A percentile compares a stretch with the other conserved stretches of the same genome.
phyloP scores from a whole-genome alignment of 768 basidiomycete genomes.

The Lanmaoa pseudosensibilis region DNA sequence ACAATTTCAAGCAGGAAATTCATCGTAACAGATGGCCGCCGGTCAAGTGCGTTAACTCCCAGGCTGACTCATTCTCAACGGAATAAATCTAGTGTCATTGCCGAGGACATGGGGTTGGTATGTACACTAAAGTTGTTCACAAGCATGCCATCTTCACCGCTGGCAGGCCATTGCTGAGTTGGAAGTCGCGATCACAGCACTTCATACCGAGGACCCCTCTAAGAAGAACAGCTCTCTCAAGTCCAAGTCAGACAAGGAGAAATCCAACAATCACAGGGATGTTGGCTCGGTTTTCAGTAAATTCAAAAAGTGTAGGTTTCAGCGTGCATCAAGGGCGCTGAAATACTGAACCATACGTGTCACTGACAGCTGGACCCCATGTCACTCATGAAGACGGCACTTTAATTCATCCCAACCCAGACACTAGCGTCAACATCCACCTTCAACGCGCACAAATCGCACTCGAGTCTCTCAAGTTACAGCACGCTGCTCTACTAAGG shows the following conservation, averaged over 20 bases:
- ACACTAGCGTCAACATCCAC: slow-evolving; percentile 20
- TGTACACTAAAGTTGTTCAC: slow-evolving; percentile 24
- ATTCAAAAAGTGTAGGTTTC: slow-evolving; percentile 57
- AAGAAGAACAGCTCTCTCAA: slow-evolving; percentile 38
- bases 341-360: slow-evolving; percentile 1
- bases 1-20: slow-evolving; percentile 52
- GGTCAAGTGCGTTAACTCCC: slow-evolving; percentile 38
- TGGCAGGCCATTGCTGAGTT: slow-evolving; percentile 58
- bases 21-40: slow-evolving; percentile 41
- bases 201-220: slow-evolving; percentile 41
- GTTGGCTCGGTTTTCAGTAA: slow-evolving; percentile 48
- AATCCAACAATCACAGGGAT: slow-evolving; percentile 35
- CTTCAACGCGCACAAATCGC: slow-evolving; percentile 48
- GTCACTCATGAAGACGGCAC: slow-evolving; percentile 30
- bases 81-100: slow-evolving; percentile 49
- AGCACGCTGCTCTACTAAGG: slow-evolving; percentile 53
- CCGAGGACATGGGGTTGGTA: slow-evolving; percentile 70
- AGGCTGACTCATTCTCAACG: slow-evolving; percentile 46
- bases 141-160: slow-evolving; percentile 1
- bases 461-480: slow-evolving; percentile 56
- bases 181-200: slow-evolving; percentile 49
- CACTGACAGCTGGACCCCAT: slow-evolving; percentile 20
- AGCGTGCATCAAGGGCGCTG: background rate
- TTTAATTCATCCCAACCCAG: slow-evolving; percentile 16
- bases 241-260: slow-evolving; percentile 48